Evolutionary conservation across 225 moss, liverwort and hornwort species (phyloP), one percentile per base, ranked within the genome.

Genomic region (Polytrichum commune): DNA sequence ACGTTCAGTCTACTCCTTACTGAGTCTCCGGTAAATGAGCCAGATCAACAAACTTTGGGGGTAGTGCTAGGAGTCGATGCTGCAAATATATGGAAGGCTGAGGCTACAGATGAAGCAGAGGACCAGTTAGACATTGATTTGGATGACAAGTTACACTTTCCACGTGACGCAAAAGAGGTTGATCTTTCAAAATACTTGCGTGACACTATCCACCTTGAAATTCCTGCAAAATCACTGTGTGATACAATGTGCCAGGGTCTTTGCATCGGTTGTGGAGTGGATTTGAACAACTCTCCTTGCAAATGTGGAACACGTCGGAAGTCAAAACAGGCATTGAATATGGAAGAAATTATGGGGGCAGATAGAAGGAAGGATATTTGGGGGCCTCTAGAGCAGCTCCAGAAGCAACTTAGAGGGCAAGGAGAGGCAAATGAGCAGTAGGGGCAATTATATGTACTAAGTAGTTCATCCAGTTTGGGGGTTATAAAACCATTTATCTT

Each of bases 141-240:
- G 77, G 95, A 98, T 81, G 93, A 98, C 78, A 98, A 93, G 80
- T 73, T 98, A 20, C 86, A 98, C 70, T 98, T 98, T 26, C 95
- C 95, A 1, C 80, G 68, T 23, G 95, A 91, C 6, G 77, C 73
- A 20, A 92, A 86, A 73, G 93, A 93, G 77, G 63, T 90, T 25
- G 98, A 98, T 75, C 72, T 98, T 58, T 98, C 98, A 5, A 98
- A 95, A 73, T 98, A 98, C 73, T 67, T 98, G 55, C 82, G 95
- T 62, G 98, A 98, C 67, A 95, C 83, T 32, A 86, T 98, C 67
- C 98, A 98, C 65, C 87, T 98, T 54, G 98, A 98, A 75, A 90
- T 98, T 60, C 89, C 98, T 26, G 70, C 83, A 5, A 93, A 85
- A 53, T 93, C 93, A 0, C 67, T 98, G 53, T 98, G 98, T 75